These are phyloP conservation scores for Hebeloma cylindrosporum DNA, from an alignment of 768 basidiomycete species.

Conservation along the genomic window DNA sequence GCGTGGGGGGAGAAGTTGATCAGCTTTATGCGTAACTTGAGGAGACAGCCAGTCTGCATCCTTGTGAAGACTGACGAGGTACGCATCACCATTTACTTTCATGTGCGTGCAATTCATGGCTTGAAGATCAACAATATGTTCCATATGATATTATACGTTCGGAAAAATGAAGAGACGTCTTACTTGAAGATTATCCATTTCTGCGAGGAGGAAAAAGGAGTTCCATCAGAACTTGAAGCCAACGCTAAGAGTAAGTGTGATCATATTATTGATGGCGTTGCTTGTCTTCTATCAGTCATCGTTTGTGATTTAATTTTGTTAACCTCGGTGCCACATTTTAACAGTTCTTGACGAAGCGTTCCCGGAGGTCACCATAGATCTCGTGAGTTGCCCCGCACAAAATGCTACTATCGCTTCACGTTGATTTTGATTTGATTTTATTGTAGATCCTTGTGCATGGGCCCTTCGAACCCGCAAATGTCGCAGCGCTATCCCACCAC, in stretches of 20 bases:
- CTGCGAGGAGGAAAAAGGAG: conserved; percentile 46
- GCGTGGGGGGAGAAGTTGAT: conserved; percentile 46
- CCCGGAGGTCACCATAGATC: conserved; percentile 39
- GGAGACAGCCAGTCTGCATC: conserved; percentile 57
- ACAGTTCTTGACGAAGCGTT: conserved; percentile 50
- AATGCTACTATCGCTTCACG: neutral
- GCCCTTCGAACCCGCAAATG: conserved; percentile 23
- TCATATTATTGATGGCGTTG: neutral
- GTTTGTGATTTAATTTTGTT: no score
- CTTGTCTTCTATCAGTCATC: no score
- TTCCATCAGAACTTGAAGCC: conserved; percentile 72
- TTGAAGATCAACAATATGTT: conserved; percentile 64
- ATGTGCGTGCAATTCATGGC: neutral
- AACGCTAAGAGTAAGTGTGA: conserved; percentile 58
- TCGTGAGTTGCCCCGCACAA: conserved; percentile 18
- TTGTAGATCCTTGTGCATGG: conserved; percentile 25
- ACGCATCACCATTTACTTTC: conserved; percentile 16
- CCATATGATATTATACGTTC: conserved; percentile 65
- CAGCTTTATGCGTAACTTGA: conserved; percentile 42
- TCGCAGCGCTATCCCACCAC: conserved; percentile 25
- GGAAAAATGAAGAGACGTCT: conserved; percentile 68
- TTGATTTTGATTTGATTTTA: neutral
- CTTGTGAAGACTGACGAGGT: conserved; percentile 70
- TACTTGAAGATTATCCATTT: conserved; percentile 71
- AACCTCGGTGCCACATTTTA: no score